phyloP scores from a whole-genome alignment of 2,329 filamentous ascomycete species.

The Allantophomopsis cytisporea region DNA sequence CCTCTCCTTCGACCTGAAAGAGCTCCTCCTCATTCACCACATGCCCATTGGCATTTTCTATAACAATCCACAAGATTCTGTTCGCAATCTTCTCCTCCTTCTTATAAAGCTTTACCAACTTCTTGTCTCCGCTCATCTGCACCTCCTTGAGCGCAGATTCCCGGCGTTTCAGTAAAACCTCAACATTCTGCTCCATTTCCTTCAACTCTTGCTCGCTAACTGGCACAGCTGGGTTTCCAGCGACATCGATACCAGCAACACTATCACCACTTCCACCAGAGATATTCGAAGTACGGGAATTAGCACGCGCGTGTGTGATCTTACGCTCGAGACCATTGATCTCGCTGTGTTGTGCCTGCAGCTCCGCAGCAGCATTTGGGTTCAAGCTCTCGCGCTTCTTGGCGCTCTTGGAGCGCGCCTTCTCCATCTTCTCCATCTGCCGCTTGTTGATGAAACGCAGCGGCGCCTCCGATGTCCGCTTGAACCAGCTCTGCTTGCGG shows the following conservation, averaged over 20 bases:
- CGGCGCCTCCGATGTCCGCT: constrained; percentile 8
- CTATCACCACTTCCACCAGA: no score
- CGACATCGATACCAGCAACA: no score
- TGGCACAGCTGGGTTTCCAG: constrained; percentile 1
- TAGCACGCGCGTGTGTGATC: constrained; percentile 1
- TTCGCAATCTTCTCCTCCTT: constrained; percentile 13
- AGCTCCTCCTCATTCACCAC: constrained; percentile 1
- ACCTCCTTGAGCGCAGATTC: constrained; percentile 11
- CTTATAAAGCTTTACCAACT: constrained; percentile 8
- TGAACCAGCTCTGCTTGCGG: constrained; percentile 4
- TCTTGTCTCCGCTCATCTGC: constrained; percentile 14
- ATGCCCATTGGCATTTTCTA: constrained; percentile 6
- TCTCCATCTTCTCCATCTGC: constrained; percentile 4
- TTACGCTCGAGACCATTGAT: constrained; percentile 3
- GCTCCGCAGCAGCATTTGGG: constrained; percentile 1
- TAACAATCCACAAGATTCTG: constrained; percentile 14
- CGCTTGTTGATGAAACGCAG: constrained; percentile 8
- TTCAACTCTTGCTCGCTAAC: no score
- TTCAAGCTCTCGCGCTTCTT: constrained; percentile 3
- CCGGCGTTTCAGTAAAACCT: constrained; percentile 3
- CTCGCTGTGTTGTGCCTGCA: constrained; percentile 1
- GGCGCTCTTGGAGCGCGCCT: constrained; percentile 1
- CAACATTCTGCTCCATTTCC: constrained; percentile 3
- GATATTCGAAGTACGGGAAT: no score
- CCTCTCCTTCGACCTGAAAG: neutral